phyloP scores from a whole-genome alignment of 371 early-diverging fungal genomes.

The Mucor saturninus region DNA sequence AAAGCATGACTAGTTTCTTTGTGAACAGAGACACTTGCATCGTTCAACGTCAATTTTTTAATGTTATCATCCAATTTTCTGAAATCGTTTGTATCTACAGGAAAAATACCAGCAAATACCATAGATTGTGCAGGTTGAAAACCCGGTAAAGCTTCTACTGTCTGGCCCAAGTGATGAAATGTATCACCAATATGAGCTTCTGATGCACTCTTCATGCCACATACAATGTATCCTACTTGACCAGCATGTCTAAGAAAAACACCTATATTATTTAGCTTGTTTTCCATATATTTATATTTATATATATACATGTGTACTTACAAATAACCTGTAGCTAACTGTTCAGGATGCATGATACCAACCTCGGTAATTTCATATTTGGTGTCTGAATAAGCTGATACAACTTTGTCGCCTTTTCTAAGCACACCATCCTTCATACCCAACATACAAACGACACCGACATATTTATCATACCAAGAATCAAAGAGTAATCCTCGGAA shows the following conservation, averaged over 20 bases:
- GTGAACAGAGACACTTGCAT: constrained; percentile 89
- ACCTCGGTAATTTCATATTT: constrained; percentile 90
- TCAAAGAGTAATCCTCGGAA: constrained; percentile 92
- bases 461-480: constrained; percentile 95
- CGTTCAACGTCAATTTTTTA: constrained; percentile 91
- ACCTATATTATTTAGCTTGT: not conserved
- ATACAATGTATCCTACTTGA: constrained; percentile 94
- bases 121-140: constrained; percentile 93
- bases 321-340: constrained; percentile 73
- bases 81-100: constrained; percentile 90
- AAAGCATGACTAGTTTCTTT: constrained; percentile 89
- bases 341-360: constrained; percentile 97
- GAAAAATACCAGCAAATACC: constrained; percentile 95
- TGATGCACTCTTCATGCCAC: constrained; percentile 90
- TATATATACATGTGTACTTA: constrained; percentile 44
- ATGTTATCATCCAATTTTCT: constrained; percentile 88
- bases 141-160: constrained; percentile 83
- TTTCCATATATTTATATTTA: not conserved
- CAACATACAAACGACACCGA: constrained; percentile 93
- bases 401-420: constrained; percentile 83
- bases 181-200: constrained; percentile 98
- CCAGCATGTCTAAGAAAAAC: constrained; percentile 75
- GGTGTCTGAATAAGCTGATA: constrained; percentile 74
- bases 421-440: constrained; percentile 87
- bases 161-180: constrained; percentile 69